Percentiles rank a stretch among this genome's conserved stretches.
These are phyloP conservation scores for Phytopythium mirpurense DNA, from an alignment of 352 stramenopile genomes.

Conservation along the genomic window DNA sequence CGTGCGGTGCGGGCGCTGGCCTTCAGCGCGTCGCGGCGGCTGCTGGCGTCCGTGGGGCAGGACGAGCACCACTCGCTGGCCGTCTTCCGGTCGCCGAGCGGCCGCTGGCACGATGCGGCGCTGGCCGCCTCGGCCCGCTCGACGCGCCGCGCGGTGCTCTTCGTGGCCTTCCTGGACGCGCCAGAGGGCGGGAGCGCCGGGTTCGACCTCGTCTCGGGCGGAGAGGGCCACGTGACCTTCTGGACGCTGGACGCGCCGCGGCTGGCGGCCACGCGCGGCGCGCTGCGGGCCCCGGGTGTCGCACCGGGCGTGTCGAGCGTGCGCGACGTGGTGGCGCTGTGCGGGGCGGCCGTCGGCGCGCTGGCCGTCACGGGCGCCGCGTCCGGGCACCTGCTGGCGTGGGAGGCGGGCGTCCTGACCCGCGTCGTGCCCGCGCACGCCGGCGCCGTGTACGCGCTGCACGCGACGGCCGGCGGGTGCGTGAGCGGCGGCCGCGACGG, in stretches of 20 bases:
- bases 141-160: constrained; percentile 50
- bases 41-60: constrained; percentile 61
- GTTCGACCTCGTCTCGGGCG: constrained; percentile 56
- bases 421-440: constrained; percentile 59
- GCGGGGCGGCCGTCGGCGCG: constrained; percentile 46
- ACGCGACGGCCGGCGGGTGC: constrained; percentile 44
- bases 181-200: constrained; percentile 25
- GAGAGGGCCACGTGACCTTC: constrained; percentile 65
- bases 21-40: constrained; percentile 37
- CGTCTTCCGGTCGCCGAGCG: constrained; percentile 55
- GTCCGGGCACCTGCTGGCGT: constrained; percentile 68
- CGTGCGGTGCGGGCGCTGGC: constrained; percentile 63
- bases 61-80: constrained; percentile 73
- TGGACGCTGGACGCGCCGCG: constrained; percentile 51
- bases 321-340: constrained; percentile 24
- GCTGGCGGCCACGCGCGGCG: constrained; percentile 45
- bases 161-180: constrained; percentile 59
- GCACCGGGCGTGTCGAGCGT: not conserved
- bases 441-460: constrained; percentile 60
- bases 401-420: constrained; percentile 55
- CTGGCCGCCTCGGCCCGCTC: constrained; percentile 44
- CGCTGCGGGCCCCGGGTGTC: constrained; percentile 46
- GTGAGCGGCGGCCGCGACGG: constrained; percentile 59
- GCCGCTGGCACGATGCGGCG: constrained; percentile 56
- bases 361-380: constrained; percentile 51